Conservation (phyloP, 805 yeast species). For the Kodamaea fukazawae region DNA sequence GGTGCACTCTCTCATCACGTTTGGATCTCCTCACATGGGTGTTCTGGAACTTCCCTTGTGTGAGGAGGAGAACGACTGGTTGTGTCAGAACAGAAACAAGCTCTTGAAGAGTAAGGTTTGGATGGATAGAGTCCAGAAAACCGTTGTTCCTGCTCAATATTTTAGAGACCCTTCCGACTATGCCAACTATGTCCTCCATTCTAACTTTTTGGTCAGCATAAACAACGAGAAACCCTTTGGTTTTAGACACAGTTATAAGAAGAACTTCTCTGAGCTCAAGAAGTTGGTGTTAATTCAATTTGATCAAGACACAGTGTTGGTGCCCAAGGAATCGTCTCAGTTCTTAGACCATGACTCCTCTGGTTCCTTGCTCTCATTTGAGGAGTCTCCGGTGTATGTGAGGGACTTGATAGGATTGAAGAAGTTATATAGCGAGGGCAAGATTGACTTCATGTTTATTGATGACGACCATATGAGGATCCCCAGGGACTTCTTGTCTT, state of each 20-base stretch:
- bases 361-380: constrained; percentile 43
- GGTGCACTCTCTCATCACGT: constrained; percentile 58
- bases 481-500: constrained; percentile 47
- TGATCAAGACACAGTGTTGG: constrained; percentile 60
- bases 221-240: constrained; percentile 54
- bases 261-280: constrained; percentile 44
- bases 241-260: constrained; percentile 38
- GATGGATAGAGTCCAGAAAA: constrained; percentile 51
- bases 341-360: constrained; percentile 53
- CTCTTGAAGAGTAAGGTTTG: constrained; percentile 61
- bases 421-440: constrained; percentile 39
- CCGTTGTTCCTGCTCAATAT: constrained; percentile 70
- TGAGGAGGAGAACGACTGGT: constrained; percentile 47
- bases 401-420: constrained; percentile 61
- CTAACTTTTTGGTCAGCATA: constrained; percentile 59
- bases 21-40: constrained; percentile 83
- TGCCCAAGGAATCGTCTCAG: constrained; percentile 72
- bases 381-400: constrained; percentile 48
- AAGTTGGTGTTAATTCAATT: constrained; percentile 61
- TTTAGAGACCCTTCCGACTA: constrained; percentile 60
- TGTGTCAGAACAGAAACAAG: constrained; percentile 55
- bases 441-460: constrained; percentile 48
- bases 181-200: constrained; percentile 52
- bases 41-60: constrained; percentile 67
- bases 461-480: constrained; percentile 67